Base-by-base conservation (phyloP, 225 moss, liverwort and hornwort genomes). In the Anthoceros angustus region DNA sequence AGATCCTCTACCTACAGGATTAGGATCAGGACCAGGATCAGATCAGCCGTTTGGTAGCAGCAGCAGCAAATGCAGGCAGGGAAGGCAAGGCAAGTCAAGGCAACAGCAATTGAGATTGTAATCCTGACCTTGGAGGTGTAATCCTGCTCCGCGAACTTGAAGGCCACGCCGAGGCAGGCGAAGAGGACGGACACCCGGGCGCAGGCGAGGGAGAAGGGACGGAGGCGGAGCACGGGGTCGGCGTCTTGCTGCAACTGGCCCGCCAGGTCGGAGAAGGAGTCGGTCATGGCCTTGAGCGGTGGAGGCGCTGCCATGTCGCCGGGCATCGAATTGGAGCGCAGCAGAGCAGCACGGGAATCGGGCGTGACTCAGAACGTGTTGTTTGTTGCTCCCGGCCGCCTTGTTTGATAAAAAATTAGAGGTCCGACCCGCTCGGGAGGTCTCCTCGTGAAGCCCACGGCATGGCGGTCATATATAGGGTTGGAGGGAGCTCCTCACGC, bases 131-230 rank as follows among this genome's bases (percentile, higher is more conserved):
- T 92, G 64, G 86, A 69, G 18, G 92, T 87, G 63, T 92, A 98
- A 71, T 98, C 98, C 72, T 87, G 92, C 75, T 98, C 92, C 9
- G 89, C 92, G 18, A 98, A 98, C 69, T 92, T 98, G 79, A 92
- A 98, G 38, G 92, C 89, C 16, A 92, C 48, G 42, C 98, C 98
- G 42, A 98, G 72, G 69, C 78, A 80, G 39, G 85, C 75, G 64
- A 98, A 92, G 43, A 98, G 85, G 42, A 85, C 73, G 5, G 87
- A 98, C 64, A 98, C 76, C 63, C 74, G 81, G 41, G 87, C 89
- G 77, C 92, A 98, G 6, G 82, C 84, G 0, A 77, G 76, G 2
- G 89, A 77, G 62, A 98, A 98, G 14, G 50, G 72, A 49, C 69
- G 67, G 26, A 98, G 61, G 25, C 69, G 63, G 62, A 98, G 46